phyloP scores from a whole-genome alignment of 345 rosid species.

The Murraya paniculata region DNA sequence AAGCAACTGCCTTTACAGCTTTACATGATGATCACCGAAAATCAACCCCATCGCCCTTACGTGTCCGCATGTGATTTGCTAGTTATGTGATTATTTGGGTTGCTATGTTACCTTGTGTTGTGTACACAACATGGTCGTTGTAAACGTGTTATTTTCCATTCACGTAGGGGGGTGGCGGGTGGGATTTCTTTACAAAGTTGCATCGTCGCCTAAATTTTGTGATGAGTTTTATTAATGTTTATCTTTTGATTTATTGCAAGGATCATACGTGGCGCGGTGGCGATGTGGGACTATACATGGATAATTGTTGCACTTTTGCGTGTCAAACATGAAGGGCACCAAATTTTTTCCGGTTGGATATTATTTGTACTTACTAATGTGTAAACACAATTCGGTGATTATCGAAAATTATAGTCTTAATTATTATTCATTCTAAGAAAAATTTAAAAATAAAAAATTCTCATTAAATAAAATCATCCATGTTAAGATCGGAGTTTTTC shows the following conservation, averaged over 20 bases:
- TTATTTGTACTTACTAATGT: no score
- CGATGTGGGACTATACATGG: neutral
- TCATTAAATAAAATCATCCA: no score
- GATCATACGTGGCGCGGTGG: neutral
- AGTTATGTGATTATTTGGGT: neutral
- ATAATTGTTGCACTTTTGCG: neutral
- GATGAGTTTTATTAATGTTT: neutral
- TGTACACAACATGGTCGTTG: neutral
- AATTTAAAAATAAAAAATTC: no score
- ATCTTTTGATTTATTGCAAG: neutral
- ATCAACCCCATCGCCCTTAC: neutral
- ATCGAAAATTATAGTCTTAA: no score
- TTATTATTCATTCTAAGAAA: no score
- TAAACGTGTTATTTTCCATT: neutral
- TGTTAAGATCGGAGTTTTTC: no score
- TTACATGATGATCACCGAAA: constrained; percentile 7
- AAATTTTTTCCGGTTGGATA: no score
- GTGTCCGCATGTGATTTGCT: constrained; percentile 5
- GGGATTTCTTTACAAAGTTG: neutral
- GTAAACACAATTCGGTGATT: no score
- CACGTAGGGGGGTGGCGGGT: neutral
- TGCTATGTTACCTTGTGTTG: neutral
- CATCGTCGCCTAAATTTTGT: neutral
- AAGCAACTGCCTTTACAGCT: neutral
- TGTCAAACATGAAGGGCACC: neutral